A percentile compares a stretch with the other conserved stretches of the same genome.
Conservation (phyloP, 441 rosid genomes). For the Gossypium schwendimanii region DNA sequence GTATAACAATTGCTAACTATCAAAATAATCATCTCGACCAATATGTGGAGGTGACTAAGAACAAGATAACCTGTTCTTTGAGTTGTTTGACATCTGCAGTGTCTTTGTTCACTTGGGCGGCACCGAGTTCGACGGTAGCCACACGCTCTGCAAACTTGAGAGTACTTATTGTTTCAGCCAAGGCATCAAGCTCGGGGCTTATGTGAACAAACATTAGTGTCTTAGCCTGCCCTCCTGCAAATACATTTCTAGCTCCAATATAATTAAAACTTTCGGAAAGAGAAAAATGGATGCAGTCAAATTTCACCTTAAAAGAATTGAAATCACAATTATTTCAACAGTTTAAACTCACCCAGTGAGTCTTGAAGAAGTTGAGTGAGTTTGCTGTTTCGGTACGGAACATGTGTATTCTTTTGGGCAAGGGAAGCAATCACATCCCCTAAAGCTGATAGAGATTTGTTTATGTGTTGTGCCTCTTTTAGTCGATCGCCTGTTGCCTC, state of each 20-base stretch:
- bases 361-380: slow-evolving; percentile 77
- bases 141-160: slow-evolving; percentile 76
- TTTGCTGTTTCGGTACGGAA: slow-evolving; percentile 73
- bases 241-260: slow-evolving; percentile 7
- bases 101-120: slow-evolving; percentile 64
- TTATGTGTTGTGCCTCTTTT: slow-evolving; percentile 71
- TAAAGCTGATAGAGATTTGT: slow-evolving; percentile 63
- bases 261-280: neutral
- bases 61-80: slow-evolving; percentile 49
- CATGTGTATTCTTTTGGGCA: slow-evolving; percentile 65
- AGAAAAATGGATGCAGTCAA: neutral
- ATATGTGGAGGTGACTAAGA: neutral
- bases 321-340: neutral
- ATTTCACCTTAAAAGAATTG: neutral
- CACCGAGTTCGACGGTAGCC: slow-evolving; percentile 68
- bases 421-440: slow-evolving; percentile 76
- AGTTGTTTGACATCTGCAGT: slow-evolving; percentile 56
- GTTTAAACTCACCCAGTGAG: slow-evolving; percentile 48
- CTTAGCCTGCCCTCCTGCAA: slow-evolving; percentile 74
- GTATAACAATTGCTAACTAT: neutral
- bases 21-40: neutral
- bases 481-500: slow-evolving; percentile 66
- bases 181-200: slow-evolving; percentile 64
- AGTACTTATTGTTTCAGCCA: slow-evolving; percentile 66
- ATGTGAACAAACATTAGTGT: slow-evolving; percentile 78